phyloP scores from a whole-genome alignment of 164 flowering plant genomes.

The Vitis labrusca region DNA sequence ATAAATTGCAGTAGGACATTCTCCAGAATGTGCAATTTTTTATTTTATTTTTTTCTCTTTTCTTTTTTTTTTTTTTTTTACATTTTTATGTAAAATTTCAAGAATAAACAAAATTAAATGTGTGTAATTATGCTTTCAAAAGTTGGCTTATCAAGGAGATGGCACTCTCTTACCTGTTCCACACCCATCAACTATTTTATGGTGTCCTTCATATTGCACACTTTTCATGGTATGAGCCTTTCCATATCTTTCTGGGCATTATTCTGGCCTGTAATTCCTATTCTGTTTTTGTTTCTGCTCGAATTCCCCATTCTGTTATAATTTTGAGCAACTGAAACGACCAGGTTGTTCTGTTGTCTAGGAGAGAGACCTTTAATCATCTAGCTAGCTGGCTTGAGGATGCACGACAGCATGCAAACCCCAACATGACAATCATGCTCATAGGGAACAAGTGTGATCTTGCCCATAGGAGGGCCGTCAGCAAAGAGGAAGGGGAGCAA shows the following conservation, averaged over 20 bases:
- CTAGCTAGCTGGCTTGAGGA: constrained; percentile 90
- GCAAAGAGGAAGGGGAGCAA: constrained; percentile 90
- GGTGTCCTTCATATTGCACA: not conserved
- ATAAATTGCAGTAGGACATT: not conserved
- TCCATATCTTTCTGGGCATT: too few relatives aligned
- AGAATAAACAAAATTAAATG: not conserved
- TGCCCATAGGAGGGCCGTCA: constrained; percentile 79
- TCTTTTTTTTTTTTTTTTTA: not conserved
- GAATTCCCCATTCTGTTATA: not conserved
- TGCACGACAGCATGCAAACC: constrained; percentile 87
- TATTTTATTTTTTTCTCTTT: not conserved
- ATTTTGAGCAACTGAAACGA: not conserved
- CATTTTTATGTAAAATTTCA: not conserved
- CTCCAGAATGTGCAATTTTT: too few relatives aligned
- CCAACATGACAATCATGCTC: constrained; percentile 86
- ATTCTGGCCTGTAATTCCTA: not conserved
- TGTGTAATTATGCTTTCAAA: not conserved
- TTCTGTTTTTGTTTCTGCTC: not conserved
- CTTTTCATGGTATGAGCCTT: too few relatives aligned
- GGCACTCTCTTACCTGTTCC: too few relatives aligned
- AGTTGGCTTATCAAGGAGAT: not conserved
- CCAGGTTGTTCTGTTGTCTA: constrained; percentile 13
- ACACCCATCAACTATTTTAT: not conserved
- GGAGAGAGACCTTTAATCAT: constrained; percentile 94
- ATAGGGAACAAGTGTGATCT: constrained; percentile 87